phyloP scores from a whole-genome alignment of 176 grass and related monocot genomes.

The Oryza longistaminata region DNA sequence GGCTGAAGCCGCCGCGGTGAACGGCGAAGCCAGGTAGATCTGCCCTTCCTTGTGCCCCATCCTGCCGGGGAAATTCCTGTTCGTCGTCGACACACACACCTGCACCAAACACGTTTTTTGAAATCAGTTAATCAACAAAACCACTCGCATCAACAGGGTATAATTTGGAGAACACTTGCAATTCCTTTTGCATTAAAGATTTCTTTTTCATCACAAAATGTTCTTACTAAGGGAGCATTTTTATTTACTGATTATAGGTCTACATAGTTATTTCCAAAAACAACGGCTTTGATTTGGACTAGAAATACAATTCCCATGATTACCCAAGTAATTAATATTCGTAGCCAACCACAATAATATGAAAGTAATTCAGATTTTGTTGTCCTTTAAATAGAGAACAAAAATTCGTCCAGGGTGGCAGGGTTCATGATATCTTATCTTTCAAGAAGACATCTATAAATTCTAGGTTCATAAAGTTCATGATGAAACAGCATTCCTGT shows the following conservation, averaged over 20 bases:
- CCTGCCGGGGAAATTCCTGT: slow-evolving; percentile 92
- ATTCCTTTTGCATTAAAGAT: neutral
- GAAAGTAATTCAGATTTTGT: too few species aligned
- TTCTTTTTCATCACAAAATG: neutral
- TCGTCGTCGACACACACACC: slow-evolving; percentile 95
- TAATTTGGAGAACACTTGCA: neutral
- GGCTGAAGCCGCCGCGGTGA: slow-evolving; percentile 70
- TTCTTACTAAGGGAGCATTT: neutral
- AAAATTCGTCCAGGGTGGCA: too few species aligned
- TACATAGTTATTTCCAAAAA: neutral
- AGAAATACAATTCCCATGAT: too few species aligned
- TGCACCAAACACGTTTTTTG: slow-evolving; percentile 34
- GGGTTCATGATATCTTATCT: too few species aligned
- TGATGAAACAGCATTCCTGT: too few species aligned
- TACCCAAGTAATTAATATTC: too few species aligned
- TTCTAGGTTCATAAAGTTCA: too few species aligned
- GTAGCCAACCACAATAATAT: too few species aligned
- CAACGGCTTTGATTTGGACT: too few species aligned
- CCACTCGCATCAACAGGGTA: neutral
- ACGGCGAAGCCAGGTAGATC: slow-evolving; percentile 94
- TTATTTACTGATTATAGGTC: neutral
- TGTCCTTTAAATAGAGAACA: too few species aligned
- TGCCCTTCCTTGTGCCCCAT: slow-evolving; percentile 98
- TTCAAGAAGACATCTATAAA: too few species aligned
- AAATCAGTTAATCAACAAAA: slow-evolving; percentile 9